Percentiles rank a stretch among this genome's conserved stretches.
Conservation (phyloP, 208 protist genomes). For the Acanthamoeba royreba region DNA sequence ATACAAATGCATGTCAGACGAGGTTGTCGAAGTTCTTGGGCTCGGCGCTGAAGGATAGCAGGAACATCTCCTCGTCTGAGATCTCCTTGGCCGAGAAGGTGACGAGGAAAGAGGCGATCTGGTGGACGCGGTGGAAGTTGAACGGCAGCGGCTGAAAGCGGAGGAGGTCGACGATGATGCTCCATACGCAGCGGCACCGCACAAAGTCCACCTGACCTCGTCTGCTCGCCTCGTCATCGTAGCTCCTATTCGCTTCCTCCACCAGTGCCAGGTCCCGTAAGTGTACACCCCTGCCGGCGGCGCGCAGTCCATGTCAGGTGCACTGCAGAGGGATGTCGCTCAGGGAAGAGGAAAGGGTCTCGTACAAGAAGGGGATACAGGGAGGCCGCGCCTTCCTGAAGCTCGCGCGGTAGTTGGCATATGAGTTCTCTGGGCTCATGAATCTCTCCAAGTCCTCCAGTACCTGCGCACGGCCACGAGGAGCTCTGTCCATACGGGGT, state of each 20-base stretch:
- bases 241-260: not conserved
- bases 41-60: not conserved
- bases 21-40: not conserved
- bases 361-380: slow-evolving; percentile 6
- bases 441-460: slow-evolving; percentile 9
- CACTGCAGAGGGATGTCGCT: too few relatives aligned
- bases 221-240: not conserved
- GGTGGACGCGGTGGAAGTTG: slow-evolving; percentile 37
- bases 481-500: too few relatives aligned
- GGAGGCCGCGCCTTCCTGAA: not conserved
- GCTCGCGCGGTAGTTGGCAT: not conserved
- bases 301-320: not conserved
- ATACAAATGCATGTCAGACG: not conserved
- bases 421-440: slow-evolving; percentile 19
- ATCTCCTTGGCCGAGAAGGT: not conserved
- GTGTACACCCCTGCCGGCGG: not conserved
- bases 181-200: not conserved
- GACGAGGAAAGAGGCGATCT: not conserved
- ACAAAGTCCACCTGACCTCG: not conserved
- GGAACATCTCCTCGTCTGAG: slow-evolving; percentile 5
- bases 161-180: not conserved
- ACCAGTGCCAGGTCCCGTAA: slow-evolving; percentile 5
- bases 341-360: too few relatives aligned
- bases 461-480: not conserved
- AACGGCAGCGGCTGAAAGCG: not conserved